phyloP scores from a whole-genome alignment of 2,329 filamentous ascomycete genomes.

The Fusarium tjaetaba region DNA sequence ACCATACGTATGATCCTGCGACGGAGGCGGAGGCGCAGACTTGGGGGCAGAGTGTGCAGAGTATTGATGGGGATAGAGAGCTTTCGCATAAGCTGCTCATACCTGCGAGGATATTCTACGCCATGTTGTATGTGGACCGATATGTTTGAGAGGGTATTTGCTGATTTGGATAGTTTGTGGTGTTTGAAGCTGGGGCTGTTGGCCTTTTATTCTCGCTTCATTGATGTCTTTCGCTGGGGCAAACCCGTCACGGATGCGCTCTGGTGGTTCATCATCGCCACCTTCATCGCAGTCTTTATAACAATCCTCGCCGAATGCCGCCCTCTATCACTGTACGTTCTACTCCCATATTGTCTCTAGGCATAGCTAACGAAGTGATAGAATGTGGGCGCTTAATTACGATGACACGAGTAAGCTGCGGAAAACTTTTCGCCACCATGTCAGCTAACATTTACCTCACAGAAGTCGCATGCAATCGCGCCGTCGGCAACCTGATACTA shows the following conservation, averaged over 20 bases:
- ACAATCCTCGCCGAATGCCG: slow-evolving; percentile 44
- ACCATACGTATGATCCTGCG: slow-evolving; percentile 37
- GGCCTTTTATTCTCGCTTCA: slow-evolving; percentile 46
- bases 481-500: slow-evolving; percentile 41
- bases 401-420: slow-evolving; percentile 17
- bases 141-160: not conserved
- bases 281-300: slow-evolving; percentile 43
- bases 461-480: slow-evolving; percentile 38
- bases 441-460: not conserved
- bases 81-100: slow-evolving; percentile 44
- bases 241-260: slow-evolving; percentile 31
- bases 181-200: slow-evolving; percentile 45
- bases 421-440: not conserved
- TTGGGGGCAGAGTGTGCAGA: slow-evolving; percentile 16
- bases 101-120: slow-evolving; percentile 44
- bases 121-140: slow-evolving; percentile 40
- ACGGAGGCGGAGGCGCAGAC: slow-evolving; percentile 34
- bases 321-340: slow-evolving; percentile 38
- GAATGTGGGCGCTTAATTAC: slow-evolving; percentile 30
- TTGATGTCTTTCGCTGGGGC: slow-evolving; percentile 40
- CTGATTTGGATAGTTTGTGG: slow-evolving; percentile 42
- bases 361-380: slow-evolving; percentile 2
- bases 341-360: fast-evolving
- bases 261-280: slow-evolving; percentile 44
- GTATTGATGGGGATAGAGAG: slow-evolving; percentile 34